Evolutionary conservation across 2,329 filamentous ascomycete species (phyloP), one percentile per base, ranked within the genome.

Genomic region (Hortaea werneckii): DNA sequence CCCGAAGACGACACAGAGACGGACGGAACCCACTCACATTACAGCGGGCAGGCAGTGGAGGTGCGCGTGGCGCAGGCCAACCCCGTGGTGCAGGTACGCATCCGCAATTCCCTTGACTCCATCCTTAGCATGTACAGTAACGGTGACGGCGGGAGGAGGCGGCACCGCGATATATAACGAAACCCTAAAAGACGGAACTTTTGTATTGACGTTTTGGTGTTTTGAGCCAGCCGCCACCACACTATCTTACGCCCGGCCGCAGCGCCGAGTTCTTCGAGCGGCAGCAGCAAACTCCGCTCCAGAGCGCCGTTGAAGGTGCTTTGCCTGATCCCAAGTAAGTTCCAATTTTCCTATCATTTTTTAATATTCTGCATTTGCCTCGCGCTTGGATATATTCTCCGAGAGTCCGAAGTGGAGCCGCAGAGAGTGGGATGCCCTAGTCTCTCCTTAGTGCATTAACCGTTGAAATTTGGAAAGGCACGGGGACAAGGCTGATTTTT

Each of bases 61-160:
- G 53, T 49, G 32, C 40, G 44, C 5, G 38, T 52, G 42, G 55
- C 58, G 12, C 50, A 54, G 30, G 50, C 54, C 13, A 55, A 44
- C 35, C 51, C 55, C 8, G 39, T 59, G 39, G 51, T 58, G 29
- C 58, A 60, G 58, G 57, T 59, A 58, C 51, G 57, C 53, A 44
- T 51, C 44, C 46, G 54, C 45, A 53, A 55, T 41, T 54, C 54
- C 26, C 47, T 60, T 44, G 56, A 58, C 49, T 57, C 55, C 29
- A 50, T 60, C 45, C 45, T 60, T 46, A 53, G 47, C 45, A 43
- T 57, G 35, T 59, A 60, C 45, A 26, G 44, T 34, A 41, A 42
- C 34, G 44, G n/a, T 35, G 32, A 20, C 20, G 20, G 20, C 2
- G 4, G 20, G 20, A 20, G 20, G 20, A 20, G 2, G 20, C 20